Evolutionary conservation across 202 grass and related monocot genomes (phyloP).

Genomic region (Eragrostis tef): DNA sequence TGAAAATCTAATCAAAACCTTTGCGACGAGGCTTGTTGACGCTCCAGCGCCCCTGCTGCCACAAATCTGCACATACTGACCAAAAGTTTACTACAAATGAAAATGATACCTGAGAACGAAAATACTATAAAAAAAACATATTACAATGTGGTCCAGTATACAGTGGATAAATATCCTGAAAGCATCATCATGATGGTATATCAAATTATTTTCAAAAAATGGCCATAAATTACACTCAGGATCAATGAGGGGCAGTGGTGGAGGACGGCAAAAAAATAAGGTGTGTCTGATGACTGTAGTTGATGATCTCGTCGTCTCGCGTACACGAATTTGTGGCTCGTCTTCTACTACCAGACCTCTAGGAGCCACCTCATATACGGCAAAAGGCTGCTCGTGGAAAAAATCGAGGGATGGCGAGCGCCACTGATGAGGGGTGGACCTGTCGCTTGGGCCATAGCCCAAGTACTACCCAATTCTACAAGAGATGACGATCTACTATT

Average conservation of each 20-base stretch:
- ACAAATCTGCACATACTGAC: background rate
- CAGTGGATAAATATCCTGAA: background rate
- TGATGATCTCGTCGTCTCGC: no score
- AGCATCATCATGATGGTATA: slow-evolving; percentile 51
- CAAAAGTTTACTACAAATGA: background rate
- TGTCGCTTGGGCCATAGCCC: background rate
- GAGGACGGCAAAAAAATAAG: no score
- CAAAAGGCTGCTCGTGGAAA: no score
- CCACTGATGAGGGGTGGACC: background rate
- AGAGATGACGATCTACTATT: background rate
- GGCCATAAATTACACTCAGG: slow-evolving; percentile 45
- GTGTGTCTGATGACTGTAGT: no score
- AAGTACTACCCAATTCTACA: background rate
- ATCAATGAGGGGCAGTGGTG: slow-evolving; percentile 42
- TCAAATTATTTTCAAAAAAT: slow-evolving; percentile 49
- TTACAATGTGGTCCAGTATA: background rate
- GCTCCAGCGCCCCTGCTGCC: background rate
- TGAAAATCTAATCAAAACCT: background rate
- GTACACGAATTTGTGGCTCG: no score
- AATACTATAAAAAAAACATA: background rate
- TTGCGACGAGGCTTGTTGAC: background rate
- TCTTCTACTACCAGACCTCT: no score
- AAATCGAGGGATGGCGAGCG: no score
- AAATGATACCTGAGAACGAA: background rate
- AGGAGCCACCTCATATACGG: no score